Conservation (phyloP, 2,329 filamentous ascomycete genomes). For the Cordyceps militaris region DNA sequence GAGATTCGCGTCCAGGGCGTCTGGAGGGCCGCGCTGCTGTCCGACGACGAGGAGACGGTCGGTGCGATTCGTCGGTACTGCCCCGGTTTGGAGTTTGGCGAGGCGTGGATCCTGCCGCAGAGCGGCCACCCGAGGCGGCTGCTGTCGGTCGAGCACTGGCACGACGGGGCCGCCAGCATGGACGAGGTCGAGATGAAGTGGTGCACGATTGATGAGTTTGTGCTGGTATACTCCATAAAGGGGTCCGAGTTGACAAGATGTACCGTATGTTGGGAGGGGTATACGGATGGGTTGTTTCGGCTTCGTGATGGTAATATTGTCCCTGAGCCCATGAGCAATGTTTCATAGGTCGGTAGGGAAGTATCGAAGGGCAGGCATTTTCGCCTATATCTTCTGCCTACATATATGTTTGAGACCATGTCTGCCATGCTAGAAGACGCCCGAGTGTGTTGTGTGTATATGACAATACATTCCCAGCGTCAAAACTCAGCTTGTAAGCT, state of each 20-base stretch:
- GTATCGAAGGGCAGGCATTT: too few species aligned
- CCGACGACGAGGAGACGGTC: neutral
- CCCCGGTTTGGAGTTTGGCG: neutral
- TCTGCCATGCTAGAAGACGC: too few species aligned
- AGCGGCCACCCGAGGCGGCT: neutral
- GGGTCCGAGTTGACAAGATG: neutral
- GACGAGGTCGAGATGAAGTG: neutral
- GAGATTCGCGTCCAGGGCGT: neutral
- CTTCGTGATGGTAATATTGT: neutral
- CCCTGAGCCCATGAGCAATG: too few species aligned
- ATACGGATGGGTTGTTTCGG: neutral
- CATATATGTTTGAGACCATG: too few species aligned
- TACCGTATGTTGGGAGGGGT: neutral
- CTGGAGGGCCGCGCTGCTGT: neutral
- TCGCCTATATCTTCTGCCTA: too few species aligned
- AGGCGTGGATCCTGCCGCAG: neutral
- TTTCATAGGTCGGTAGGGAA: too few species aligned
- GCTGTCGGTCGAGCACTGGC: neutral
- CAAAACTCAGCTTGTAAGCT: too few species aligned
- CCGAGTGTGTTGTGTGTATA: too few species aligned
- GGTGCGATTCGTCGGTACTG: neutral
- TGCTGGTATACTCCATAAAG: neutral
- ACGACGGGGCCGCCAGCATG: neutral
- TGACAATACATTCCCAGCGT: too few species aligned
- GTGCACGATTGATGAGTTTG: neutral